Evolutionary conservation across 768 basidiomycete genomes (phyloP).

Genomic region (Kwoniella newhampshirensis): DNA sequence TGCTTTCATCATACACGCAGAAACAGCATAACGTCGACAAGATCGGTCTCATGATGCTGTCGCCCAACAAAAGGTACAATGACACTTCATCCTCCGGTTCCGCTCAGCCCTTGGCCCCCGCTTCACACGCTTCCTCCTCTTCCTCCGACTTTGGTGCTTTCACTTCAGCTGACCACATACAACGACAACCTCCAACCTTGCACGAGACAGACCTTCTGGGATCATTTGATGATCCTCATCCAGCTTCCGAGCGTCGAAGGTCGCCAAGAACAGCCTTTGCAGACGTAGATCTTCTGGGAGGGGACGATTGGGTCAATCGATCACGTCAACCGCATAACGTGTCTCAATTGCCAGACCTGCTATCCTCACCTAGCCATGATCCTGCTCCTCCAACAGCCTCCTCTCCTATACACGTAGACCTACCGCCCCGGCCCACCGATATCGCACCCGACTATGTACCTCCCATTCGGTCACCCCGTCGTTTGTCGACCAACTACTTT

Average conservation of each 20-base stretch:
- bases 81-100: background rate
- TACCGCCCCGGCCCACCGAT: constrained; percentile 41
- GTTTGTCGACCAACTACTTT: constrained; percentile 25
- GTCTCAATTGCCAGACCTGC: background rate
- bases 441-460: constrained; percentile 36
- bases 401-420: constrained; percentile 18
- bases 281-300: constrained; percentile 22
- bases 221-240: constrained; percentile 27
- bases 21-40: too few relatives aligned
- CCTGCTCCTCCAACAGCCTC: background rate
- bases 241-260: too few relatives aligned
- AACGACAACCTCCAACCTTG: background rate
- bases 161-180: constrained; percentile 15
- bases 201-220: constrained; percentile 37
- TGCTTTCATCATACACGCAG: too few relatives aligned
- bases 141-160: constrained; percentile 38
- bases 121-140: constrained; percentile 8
- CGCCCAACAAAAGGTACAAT: too few relatives aligned
- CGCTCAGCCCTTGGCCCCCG: too few relatives aligned
- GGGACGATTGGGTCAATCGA: constrained; percentile 21
- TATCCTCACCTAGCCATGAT: constrained; percentile 1
- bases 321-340: background rate
- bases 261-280: too few relatives aligned
- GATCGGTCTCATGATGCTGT: too few relatives aligned
- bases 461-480: constrained; percentile 28